Conservation (phyloP, 805 yeast genomes). For the Cephaloascus fragrans region DNA sequence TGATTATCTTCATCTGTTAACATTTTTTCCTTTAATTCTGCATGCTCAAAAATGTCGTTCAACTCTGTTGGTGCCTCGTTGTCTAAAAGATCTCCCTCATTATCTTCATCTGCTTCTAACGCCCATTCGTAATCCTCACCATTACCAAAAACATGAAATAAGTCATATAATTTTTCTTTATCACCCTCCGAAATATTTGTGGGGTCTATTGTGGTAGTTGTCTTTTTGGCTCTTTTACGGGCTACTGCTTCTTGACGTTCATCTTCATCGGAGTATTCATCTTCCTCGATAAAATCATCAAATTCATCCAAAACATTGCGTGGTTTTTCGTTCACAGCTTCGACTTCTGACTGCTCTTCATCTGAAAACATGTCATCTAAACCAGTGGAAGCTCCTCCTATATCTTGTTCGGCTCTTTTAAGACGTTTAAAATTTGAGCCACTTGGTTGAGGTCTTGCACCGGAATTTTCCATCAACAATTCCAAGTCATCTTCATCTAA, state of each 20-base stretch:
- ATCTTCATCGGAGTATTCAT: constrained; percentile 87
- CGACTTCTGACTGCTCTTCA: constrained; percentile 29
- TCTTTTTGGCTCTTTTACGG: constrained; percentile 19
- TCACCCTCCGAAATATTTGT: constrained; percentile 58
- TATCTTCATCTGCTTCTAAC: constrained; percentile 73
- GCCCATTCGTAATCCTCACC: constrained; percentile 99
- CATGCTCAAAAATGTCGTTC: constrained; percentile 89
- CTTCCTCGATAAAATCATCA: constrained; percentile 96
- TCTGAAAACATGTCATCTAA: constrained; percentile 68
- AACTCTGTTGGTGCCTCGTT: constrained; percentile 51
- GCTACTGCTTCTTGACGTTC: constrained; percentile 30
- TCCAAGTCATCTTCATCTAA: constrained; percentile 95
- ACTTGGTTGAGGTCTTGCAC: constrained; percentile 37
- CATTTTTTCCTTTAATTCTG: constrained; percentile 83
- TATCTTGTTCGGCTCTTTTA: constrained; percentile 53
- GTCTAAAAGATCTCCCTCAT: constrained; percentile 44
- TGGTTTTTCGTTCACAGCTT: constrained; percentile 13
- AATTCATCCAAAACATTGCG: constrained; percentile 62
- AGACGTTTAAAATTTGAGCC: constrained; percentile 65
- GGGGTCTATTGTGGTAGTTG: constrained; percentile 41
- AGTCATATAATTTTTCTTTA: constrained; percentile 84
- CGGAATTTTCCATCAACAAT: constrained; percentile 81
- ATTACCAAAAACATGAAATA: constrained; percentile 92
- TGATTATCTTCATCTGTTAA: constrained; percentile 87
- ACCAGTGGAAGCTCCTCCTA: constrained; percentile 16